Evolutionary conservation across 1,139 yeast genomes (phyloP).

Genomic region (Geotrichum fermentans): DNA sequence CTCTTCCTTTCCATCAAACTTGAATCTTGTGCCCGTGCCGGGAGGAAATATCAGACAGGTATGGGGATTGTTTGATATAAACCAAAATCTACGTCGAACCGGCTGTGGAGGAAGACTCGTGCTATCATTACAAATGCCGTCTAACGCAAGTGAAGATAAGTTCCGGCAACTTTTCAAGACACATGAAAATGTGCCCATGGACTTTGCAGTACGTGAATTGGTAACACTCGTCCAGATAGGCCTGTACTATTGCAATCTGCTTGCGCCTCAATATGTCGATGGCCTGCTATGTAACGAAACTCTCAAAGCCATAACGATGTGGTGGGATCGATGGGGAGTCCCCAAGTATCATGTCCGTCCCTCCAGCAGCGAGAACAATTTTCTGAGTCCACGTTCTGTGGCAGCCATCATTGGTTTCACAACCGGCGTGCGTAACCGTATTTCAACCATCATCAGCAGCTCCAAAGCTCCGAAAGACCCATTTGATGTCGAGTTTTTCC

Average conservation of each 20-base stretch:
- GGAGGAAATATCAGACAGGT: conserved; percentile 51
- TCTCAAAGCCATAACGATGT: conserved; percentile 59
- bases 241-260: conserved; percentile 68
- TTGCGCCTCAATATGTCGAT: conserved; percentile 68
- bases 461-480: conserved; percentile 86
- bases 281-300: conserved; percentile 80
- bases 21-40: conserved; percentile 66
- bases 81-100: conserved; percentile 68
- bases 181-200: conserved; percentile 48
- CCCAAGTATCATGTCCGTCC: conserved; percentile 52
- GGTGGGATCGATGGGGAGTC: conserved; percentile 82
- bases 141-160: conserved; percentile 78
- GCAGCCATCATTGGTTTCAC: conserved; percentile 64
- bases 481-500: conserved; percentile 65
- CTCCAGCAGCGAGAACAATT: conserved; percentile 40
- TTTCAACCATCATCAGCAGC: conserved; percentile 56
- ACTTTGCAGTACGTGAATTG: conserved; percentile 69
- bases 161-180: conserved; percentile 72
- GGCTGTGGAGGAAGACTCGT: conserved; percentile 86
- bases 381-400: conserved; percentile 61
- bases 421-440: conserved; percentile 59
- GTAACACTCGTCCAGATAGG: conserved; percentile 70
- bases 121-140: conserved; percentile 58
- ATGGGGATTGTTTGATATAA: conserved; percentile 59
- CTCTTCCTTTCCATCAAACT: conserved; percentile 69